Conservation (phyloP, 1,284 basidiomycete genomes). For the Apiotrichum sp. region DNA sequence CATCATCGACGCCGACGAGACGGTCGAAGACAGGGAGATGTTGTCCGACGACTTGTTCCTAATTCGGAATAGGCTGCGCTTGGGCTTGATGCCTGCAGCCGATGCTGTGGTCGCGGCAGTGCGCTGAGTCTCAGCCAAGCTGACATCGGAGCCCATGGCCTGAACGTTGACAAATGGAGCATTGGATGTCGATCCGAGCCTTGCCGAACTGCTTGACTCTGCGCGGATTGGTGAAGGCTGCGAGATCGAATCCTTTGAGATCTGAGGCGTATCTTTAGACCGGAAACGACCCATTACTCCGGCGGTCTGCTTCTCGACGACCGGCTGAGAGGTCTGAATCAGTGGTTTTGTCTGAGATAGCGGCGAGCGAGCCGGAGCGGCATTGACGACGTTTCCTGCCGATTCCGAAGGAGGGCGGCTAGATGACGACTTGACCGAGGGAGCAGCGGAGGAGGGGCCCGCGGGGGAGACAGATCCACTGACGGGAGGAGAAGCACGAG, state of each 20-base stretch:
- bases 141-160: conserved; percentile 36
- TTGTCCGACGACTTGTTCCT: conserved; percentile 95
- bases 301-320: conserved; percentile 48
- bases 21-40: conserved; percentile 93
- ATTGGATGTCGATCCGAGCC: too few relatives aligned
- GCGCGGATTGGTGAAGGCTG: conserved; percentile 11
- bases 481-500: not conserved
- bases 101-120: conserved; percentile 27
- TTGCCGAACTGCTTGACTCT: conserved; percentile 4
- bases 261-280: conserved; percentile 23
- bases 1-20: conserved; percentile 92
- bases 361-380: conserved; percentile 23
- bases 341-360: conserved; percentile 23
- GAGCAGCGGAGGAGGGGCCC: not conserved
- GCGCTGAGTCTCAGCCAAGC: conserved; percentile 37
- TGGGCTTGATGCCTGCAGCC: conserved; percentile 27
- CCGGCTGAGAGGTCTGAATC: not conserved
- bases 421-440: not conserved
- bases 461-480: not conserved
- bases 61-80: conserved; percentile 63
- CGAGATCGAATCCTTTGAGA: conserved; percentile 12
- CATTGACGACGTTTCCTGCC: not conserved
- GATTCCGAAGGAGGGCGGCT: not conserved
- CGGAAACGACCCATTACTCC: too few relatives aligned
- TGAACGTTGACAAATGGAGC: conserved; percentile 29